A percentile compares a stretch with the other conserved stretches of the same genome.
These are phyloP conservation scores for Begonia masoniana DNA, from an alignment of 306 rosid genomes.

Conservation along the genomic window DNA sequence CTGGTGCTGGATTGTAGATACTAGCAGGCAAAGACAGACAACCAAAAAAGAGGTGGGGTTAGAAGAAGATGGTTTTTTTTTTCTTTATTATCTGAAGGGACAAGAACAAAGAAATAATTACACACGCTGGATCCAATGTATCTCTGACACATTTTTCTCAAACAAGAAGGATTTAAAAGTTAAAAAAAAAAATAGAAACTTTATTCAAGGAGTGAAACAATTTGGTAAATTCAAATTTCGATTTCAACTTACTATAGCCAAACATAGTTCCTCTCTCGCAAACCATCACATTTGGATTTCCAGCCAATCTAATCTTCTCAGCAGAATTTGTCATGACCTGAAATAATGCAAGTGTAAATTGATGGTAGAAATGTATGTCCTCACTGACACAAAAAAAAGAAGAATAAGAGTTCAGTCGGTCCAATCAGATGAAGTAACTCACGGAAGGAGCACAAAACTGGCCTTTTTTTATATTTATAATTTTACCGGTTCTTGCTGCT, in stretches of 20 bases:
- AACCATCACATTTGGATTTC: constrained; percentile 94
- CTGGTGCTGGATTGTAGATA: too few species aligned
- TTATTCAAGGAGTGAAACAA: not conserved
- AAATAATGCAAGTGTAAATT: too few species aligned
- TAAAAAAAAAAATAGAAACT: not conserved
- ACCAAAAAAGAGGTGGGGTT: too few species aligned
- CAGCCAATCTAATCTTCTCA: constrained; percentile 86
- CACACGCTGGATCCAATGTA: not conserved
- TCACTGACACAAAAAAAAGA: too few species aligned
- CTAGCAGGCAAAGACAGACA: too few species aligned
- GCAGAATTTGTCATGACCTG: constrained; percentile 92
- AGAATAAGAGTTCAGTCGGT: constrained; percentile 5
- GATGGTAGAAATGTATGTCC: too few species aligned
- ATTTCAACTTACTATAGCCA: constrained; percentile 79
- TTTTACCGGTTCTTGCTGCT: constrained; percentile 92
- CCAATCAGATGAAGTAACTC: constrained; percentile 26
- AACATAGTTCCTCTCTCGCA: constrained; percentile 98
- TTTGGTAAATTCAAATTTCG: too few species aligned
- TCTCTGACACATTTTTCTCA: not conserved
- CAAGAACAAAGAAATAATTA: too few species aligned
- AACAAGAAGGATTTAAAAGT: not conserved
- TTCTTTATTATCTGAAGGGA: too few species aligned
- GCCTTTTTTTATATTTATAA: constrained; percentile 85
- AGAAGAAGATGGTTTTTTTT: too few species aligned
- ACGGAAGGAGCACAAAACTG: constrained; percentile 98